A percentile compares a stretch with the other conserved stretches of the same genome.
Evolutionary conservation across 1,139 yeast species (phyloP).

Genomic region (Zhuliangozyma parablackwelliae): DNA sequence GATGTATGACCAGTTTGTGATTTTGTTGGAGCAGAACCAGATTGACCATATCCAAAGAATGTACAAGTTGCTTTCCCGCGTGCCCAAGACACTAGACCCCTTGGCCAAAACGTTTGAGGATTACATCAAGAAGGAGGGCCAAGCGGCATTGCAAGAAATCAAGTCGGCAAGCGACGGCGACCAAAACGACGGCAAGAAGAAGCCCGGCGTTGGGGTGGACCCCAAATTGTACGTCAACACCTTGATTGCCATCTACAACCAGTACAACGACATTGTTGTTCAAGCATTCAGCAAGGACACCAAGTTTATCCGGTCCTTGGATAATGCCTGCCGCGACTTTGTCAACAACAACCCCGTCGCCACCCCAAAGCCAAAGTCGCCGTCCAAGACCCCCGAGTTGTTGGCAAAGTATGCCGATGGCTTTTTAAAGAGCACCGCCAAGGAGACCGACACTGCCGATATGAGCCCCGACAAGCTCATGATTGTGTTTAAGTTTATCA

Average conservation of each 20-base stretch:
- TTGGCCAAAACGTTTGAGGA: conserved; percentile 69
- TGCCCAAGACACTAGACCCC: conserved; percentile 71
- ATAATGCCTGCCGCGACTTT: conserved; percentile 80
- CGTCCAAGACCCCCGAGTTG: conserved; percentile 78
- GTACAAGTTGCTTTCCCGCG: conserved; percentile 71
- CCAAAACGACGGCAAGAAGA: conserved; percentile 9
- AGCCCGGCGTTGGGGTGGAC: conserved; percentile 40
- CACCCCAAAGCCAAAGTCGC: conserved; percentile 46
- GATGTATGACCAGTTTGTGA: conserved; percentile 73
- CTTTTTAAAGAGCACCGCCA: conserved; percentile 68
- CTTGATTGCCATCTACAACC: conserved; percentile 62
- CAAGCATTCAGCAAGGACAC: conserved; percentile 72
- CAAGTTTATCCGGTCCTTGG: conserved; percentile 81
- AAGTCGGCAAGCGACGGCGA: conserved; percentile 44
- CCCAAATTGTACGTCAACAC: conserved; percentile 81
- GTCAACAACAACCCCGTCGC: conserved; percentile 85
- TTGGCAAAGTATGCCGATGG: conserved; percentile 88
- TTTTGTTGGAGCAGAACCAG: conserved; percentile 71
- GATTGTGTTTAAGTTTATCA: conserved; percentile 81
- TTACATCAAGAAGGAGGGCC: conserved; percentile 72
- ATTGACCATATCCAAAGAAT: conserved; percentile 74
- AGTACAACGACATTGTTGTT: conserved; percentile 64
- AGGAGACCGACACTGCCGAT: conserved; percentile 64
- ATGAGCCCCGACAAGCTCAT: conserved; percentile 82
- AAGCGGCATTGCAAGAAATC: conserved; percentile 62